These are phyloP conservation scores for Cercospora nicotianae DNA, from an alignment of 2,329 filamentous ascomycete genomes.

Conservation along the genomic window DNA sequence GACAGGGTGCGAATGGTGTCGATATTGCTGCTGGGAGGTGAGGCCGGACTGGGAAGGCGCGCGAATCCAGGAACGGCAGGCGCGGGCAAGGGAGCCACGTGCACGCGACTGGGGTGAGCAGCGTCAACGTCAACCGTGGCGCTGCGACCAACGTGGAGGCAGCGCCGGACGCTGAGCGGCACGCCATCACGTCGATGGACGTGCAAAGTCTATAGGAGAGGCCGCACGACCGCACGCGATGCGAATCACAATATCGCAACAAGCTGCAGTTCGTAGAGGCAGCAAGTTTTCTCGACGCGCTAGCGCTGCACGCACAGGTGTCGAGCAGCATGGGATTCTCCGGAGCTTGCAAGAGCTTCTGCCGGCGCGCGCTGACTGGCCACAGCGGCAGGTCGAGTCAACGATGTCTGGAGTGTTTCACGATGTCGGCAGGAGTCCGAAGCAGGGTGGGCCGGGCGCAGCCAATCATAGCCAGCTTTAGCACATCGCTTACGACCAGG, in stretches of 20 bases:
- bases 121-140: not conserved
- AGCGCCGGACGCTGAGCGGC: not conserved
- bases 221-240: not conserved
- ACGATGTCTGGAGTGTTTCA: conserved; percentile 10
- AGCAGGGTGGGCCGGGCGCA: not conserved
- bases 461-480: conserved; percentile 5
- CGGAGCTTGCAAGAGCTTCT: conserved; percentile 15
- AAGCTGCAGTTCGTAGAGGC: not conserved
- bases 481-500: conserved; percentile 13
- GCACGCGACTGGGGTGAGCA: not conserved
- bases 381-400: conserved; percentile 14
- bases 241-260: not conserved
- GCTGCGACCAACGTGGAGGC: not conserved
- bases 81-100: conserved; percentile 13
- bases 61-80: not conserved
- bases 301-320: conserved; percentile 19
- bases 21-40: conserved; percentile 1
- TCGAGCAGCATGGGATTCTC: conserved; percentile 24
- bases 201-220: not conserved
- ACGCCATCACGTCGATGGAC: not conserved
- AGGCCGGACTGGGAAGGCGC: not conserved
- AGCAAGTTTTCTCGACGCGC: conserved; percentile 13
- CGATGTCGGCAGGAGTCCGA: conserved; percentile 9
- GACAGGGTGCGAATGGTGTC: conserved; percentile 11
- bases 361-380: conserved; percentile 11